Percentiles rank a stretch among this genome's conserved stretches.
phyloP scores from a whole-genome alignment of 2,329 filamentous ascomycete genomes.

The Anisogramma anomala region DNA sequence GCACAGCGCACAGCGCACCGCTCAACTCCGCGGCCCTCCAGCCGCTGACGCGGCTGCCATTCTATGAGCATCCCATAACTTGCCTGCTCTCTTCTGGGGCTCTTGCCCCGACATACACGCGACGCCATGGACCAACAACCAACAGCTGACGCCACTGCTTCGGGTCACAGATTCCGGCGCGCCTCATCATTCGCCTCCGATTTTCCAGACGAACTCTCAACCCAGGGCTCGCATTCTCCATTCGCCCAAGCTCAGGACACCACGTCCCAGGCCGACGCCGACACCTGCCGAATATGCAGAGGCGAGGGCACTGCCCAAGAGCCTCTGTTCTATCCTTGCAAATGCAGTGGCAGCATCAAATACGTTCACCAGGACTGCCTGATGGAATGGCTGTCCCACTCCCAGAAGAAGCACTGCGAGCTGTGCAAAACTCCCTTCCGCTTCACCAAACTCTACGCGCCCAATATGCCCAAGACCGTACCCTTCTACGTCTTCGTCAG shows the following conservation, averaged over 20 bases:
- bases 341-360: constrained; percentile 98
- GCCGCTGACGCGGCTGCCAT: neutral
- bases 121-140: constrained; percentile 11
- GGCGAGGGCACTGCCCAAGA: constrained; percentile 74
- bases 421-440: constrained; percentile 97
- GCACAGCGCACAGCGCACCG: no score
- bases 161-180: constrained; percentile 7
- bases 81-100: constrained; percentile 8
- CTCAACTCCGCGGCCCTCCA: no score
- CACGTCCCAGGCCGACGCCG: constrained; percentile 36
- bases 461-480: constrained; percentile 78
- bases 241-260: constrained; percentile 6
- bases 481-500: constrained; percentile 71
- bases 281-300: constrained; percentile 95
- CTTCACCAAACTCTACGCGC: constrained; percentile 95
- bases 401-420: constrained; percentile 98
- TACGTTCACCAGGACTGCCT: constrained; percentile 95
- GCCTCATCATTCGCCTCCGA: constrained; percentile 4
- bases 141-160: constrained; percentile 6
- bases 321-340: constrained; percentile 93
- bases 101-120: constrained; percentile 5
- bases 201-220: constrained; percentile 1
- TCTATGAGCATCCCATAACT: constrained; percentile 10
- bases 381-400: constrained; percentile 98
- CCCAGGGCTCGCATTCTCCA: neutral